Conservation (phyloP, 306 rosid genomes). For the Mucuna pruriens region DNA sequence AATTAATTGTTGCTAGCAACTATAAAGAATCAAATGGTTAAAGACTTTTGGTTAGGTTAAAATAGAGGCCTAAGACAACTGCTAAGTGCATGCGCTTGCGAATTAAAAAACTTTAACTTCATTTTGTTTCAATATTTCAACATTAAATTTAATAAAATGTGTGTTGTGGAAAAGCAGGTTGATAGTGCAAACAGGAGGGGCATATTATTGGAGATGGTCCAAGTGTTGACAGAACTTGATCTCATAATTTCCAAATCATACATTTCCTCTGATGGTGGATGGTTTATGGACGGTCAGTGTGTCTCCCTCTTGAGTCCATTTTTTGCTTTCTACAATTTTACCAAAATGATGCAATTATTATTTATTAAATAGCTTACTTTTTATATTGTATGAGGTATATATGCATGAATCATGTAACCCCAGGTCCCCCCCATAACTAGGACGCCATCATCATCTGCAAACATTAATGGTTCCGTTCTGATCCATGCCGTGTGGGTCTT, state of each 20-base stretch:
- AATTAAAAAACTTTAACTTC: background rate
- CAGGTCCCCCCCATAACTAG: conserved; percentile 18
- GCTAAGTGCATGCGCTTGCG: background rate
- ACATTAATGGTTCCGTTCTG: conserved; percentile 17
- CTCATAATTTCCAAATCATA: conserved; percentile 91
- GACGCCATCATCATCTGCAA: background rate
- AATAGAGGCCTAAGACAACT: background rate
- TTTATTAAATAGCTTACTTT: background rate
- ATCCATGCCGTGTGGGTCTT: conserved; percentile 37
- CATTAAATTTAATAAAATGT: background rate
- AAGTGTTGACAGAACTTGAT: conserved; percentile 91
- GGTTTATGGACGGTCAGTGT: conserved; percentile 94
- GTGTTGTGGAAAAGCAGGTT: conserved; percentile 55
- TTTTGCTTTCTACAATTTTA: background rate
- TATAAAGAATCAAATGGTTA: background rate
- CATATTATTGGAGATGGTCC: conserved; percentile 94
- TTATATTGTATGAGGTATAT: conserved; percentile 24
- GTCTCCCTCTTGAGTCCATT: background rate
- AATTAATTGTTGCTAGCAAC: too few relatives aligned
- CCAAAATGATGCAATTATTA: background rate
- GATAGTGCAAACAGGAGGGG: conserved; percentile 97
- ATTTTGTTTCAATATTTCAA: background rate
- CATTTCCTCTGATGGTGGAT: conserved; percentile 95
- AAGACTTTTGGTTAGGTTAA: conserved; percentile 1
- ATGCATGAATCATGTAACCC: conserved; percentile 20